Base-by-base conservation (phyloP, 73 alveolate species). In the Blepharisma stoltei region DNA sequence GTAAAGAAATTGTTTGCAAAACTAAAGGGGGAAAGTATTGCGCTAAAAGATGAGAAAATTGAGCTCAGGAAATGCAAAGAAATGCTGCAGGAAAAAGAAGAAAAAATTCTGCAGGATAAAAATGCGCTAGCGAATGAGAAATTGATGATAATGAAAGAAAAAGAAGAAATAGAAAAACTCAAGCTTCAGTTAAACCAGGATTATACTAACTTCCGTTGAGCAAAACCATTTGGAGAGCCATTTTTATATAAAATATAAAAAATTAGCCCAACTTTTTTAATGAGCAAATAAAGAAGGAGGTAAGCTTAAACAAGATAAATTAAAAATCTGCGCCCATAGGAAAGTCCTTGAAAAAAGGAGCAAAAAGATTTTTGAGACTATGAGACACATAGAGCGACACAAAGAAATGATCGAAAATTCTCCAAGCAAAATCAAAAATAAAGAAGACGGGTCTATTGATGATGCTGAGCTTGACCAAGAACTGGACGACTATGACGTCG, bases 301-400 rank as follows among this genome's bases (percentile, higher is more conserved):
- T n/a, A n/a, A 18, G 14, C 46, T 60, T 14, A 60, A 60, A 25
- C 37, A 18, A 25, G 73, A 60, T 14, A 60, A 60, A 60, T 9
- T 60, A 14, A 60, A 25, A 25, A 20, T 60, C 38, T 14, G 45
- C 11, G 73, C 73, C 18, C 49, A 60, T 8, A 60, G 45, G 5
- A 60, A 38, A 25, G 49, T 60, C 23, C 73, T 60, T 60, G 73
- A 60, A 25, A 60, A 25, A 25, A 60, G 18, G 46, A 60, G 45
- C 14, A 20, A 38, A 14, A 60, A 60, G 23, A n/a, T 60, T 20
- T 20, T 25, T 18, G 73, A 60, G 23, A 14, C 48, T n/a, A 14
- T 20, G 14, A 60, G 23, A 38, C 48, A 25, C 14, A 60, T 60
- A 14, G 73, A 60, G 23, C 0, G 46, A 18, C 73, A 60, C 14